phyloP scores from a whole-genome alignment of 768 basidiomycete genomes.

The Mycena vulgaris region DNA sequence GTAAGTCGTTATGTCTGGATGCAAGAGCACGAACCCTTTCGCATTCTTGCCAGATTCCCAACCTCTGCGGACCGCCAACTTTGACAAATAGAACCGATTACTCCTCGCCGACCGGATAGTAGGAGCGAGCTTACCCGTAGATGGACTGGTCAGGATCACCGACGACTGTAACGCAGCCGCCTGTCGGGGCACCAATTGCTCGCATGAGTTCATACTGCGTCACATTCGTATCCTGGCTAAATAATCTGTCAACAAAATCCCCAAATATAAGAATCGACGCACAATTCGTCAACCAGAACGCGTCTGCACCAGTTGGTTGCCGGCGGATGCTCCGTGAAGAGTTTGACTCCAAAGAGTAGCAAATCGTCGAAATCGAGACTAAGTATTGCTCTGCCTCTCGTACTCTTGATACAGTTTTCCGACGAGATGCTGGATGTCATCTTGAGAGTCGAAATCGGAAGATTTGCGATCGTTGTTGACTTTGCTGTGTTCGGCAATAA shows the following conservation, averaged over 20 bases:
- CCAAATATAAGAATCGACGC: conserved; percentile 47
- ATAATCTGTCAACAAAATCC: conserved; percentile 1
- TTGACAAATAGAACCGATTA: background rate
- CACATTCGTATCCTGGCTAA: conserved; percentile 84
- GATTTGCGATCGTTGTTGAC: conserved; percentile 36
- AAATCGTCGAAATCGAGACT: conserved; percentile 93
- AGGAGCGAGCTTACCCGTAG: conserved; percentile 6
- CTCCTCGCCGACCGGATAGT: conserved; percentile 1
- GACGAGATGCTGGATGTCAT: conserved; percentile 57
- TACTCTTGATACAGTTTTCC: conserved; percentile 77
- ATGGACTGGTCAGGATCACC: conserved; percentile 94
- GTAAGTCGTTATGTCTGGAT: background rate
- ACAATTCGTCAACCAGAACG: conserved; percentile 89
- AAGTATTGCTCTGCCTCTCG: conserved; percentile 74
- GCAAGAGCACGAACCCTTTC: conserved; percentile 58
- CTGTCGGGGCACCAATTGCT: conserved; percentile 64
- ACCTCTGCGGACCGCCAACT: conserved; percentile 86
- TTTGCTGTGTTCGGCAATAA: conserved; percentile 47
- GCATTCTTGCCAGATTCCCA: conserved; percentile 82
- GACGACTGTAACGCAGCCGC: conserved; percentile 79
- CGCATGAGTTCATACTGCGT: conserved; percentile 88
- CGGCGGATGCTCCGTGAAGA: conserved; percentile 67
- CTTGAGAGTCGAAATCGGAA: conserved; percentile 31
- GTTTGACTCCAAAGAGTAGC: conserved; percentile 77
- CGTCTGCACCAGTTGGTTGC: conserved; percentile 75